Evolutionary conservation across 306 rosid species (phyloP), one percentile per base, ranked within the genome.

Genomic region (Morella rubra): DNA sequence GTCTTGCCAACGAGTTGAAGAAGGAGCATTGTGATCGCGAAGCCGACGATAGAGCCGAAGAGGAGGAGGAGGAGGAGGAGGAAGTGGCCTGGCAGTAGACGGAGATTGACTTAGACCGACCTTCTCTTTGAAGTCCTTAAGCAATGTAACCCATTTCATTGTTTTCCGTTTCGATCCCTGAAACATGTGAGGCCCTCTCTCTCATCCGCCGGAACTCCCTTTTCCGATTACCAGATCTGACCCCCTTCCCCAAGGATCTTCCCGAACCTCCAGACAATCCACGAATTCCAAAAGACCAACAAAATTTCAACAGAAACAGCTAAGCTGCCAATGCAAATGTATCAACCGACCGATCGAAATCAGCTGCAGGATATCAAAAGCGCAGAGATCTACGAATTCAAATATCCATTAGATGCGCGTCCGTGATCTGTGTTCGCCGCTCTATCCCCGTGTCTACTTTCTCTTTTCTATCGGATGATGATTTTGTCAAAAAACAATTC

Each of bases 81-180:
- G 84, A 50, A 73, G 89, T 73, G 75, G 88, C 45, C 9, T n/a
- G 76, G 89, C 49, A 50, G 91, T 47, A 61, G 94, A 75, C 9
- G 95, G 84, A 41, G 93, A 70, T 77, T 88, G 96, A 88, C 91
- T 87, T 41, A 96, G 80, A 46, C 99, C 98, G 83, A 96, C 99
- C 94, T 91, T 96, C 93, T 96, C 99, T 88, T 88, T 96, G 76
- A 96, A 86, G 89, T 96, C 99, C 92, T 89, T 96, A 83, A 96
- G 91, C 97, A 96, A 93, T 85, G 97, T 76, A 70, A 64, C 93
- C 99, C 99, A 96, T 93, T 93, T 96, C 99, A 96, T 96, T 81
- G 97, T 89, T 92, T 73, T 83, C 81, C 90, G 86, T 77, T 54
- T 85, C 77, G 89, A 88, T 85, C 87, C 79, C 85, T 79, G 76